Evolutionary conservation across 345 rosid genomes (phyloP).

Genomic region (Gynandropsis gynandra): DNA sequence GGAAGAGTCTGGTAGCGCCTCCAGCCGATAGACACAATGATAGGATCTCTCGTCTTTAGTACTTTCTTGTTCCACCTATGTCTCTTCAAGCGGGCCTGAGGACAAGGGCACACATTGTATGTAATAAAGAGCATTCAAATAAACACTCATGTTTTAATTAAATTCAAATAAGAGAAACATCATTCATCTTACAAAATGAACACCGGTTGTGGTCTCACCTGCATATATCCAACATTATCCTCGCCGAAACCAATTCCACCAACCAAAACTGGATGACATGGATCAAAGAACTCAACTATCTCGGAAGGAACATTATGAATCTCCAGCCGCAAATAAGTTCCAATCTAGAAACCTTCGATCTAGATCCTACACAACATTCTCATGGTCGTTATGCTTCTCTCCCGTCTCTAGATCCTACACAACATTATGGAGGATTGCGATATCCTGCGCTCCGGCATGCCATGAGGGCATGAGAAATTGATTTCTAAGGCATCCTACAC

Average conservation of each 20-base stretch:
- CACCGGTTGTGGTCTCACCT: constrained; percentile 42
- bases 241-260: constrained; percentile 90
- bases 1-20: constrained; percentile 88
- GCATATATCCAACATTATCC: constrained; percentile 91
- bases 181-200: constrained; percentile 3
- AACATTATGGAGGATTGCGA: no score
- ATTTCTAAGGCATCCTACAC: no score
- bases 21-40: constrained; percentile 91
- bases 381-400: constrained; percentile 37
- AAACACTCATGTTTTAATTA: constrained; percentile 6
- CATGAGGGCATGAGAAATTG: no score
- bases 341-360: constrained; percentile 81
- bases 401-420: constrained; percentile 90
- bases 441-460: no score
- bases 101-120: constrained; percentile 1
- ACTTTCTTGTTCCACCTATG: constrained; percentile 95
- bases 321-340: constrained; percentile 80
- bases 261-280: constrained; percentile 74
- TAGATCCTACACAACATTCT: constrained; percentile 34
- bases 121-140: constrained; percentile 1
- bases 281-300: constrained; percentile 90
- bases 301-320: constrained; percentile 85
- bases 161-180: constrained; percentile 1
- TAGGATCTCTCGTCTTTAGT: constrained; percentile 81
- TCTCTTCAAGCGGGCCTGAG: constrained; percentile 68